phyloP scores from a whole-genome alignment of 495 filamentous ascomycete genomes.

The Aspergillus incahuasiensis region DNA sequence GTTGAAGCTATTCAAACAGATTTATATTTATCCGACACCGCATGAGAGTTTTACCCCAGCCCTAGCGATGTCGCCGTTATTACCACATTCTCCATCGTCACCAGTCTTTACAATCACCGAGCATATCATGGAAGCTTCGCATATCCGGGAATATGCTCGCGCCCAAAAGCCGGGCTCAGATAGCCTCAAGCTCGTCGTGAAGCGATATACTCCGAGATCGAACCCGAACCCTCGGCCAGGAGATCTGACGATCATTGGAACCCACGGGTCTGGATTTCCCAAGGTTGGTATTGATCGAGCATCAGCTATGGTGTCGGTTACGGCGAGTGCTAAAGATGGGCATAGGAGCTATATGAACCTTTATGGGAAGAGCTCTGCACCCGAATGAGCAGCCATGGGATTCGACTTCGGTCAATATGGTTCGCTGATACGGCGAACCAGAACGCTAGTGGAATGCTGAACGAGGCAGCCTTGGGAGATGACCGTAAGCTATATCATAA shows the following conservation, averaged over 20 bases:
- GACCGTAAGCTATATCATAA: constrained; percentile 68
- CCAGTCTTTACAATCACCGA: neutral
- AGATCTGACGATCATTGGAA: constrained; percentile 67
- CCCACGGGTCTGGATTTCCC: constrained; percentile 70
- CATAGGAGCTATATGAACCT: constrained; percentile 68
- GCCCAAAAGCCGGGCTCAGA: neutral
- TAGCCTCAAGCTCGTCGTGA: constrained; percentile 53
- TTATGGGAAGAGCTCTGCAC: constrained; percentile 61
- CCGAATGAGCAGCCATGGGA: neutral
- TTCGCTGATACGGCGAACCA: constrained; percentile 66
- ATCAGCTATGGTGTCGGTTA: neutral
- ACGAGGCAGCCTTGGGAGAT: constrained; percentile 60
- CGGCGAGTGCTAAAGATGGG: neutral
- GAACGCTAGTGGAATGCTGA: constrained; percentile 61
- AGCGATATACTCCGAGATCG: constrained; percentile 64
- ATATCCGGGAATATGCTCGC: constrained; percentile 2
- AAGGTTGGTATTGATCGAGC: constrained; percentile 44
- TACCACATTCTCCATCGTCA: no score
- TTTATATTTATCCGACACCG: no score
- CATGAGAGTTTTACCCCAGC: no score
- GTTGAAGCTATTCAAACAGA: no score
- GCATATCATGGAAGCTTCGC: constrained; percentile 1
- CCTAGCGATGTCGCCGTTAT: no score
- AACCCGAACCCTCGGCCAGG: constrained; percentile 49
- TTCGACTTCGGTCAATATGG: constrained; percentile 61